These are phyloP conservation scores for Metarhizium robertsii DNA, from an alignment of 2,329 filamentous ascomycete species.

Conservation along the genomic window DNA sequence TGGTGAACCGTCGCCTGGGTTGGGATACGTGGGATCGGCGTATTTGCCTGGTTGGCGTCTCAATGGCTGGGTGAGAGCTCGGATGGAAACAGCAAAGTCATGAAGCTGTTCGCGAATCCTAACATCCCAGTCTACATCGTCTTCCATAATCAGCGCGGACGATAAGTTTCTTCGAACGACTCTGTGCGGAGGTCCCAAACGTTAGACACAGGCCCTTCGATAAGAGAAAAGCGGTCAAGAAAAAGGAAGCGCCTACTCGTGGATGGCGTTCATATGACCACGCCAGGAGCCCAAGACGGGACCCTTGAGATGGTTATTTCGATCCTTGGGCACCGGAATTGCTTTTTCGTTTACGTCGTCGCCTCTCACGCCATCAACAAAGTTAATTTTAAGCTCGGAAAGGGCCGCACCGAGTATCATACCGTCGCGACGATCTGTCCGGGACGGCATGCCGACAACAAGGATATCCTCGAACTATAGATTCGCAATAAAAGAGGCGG, in stretches of 20 bases:
- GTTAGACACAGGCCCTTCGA: background rate
- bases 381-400: constrained; percentile 34
- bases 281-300: constrained; percentile 26
- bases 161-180: constrained; percentile 35
- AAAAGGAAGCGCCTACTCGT: constrained; percentile 13
- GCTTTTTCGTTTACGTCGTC: constrained; percentile 27
- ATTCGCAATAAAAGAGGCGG: background rate
- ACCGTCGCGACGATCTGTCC: constrained; percentile 41
- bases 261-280: constrained; percentile 29
- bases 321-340: constrained; percentile 22
- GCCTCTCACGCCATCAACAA: constrained; percentile 34
- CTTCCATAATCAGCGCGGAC: constrained; percentile 44
- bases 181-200: constrained; percentile 8
- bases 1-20: background rate
- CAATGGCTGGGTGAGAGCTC: constrained; percentile 24
- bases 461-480: constrained; percentile 44
- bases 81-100: constrained; percentile 27
- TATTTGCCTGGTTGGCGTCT: constrained; percentile 6
- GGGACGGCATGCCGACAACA: constrained; percentile 39
- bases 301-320: constrained; percentile 15
- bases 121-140: constrained; percentile 50
- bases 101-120: constrained; percentile 37
- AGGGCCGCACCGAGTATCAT: constrained; percentile 37
- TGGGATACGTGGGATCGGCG: constrained; percentile 16
- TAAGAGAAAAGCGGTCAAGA: background rate